Base-by-base conservation (phyloP, 2,329 filamentous ascomycete genomes). In the Pseudogymnoascus sp. region DNA sequence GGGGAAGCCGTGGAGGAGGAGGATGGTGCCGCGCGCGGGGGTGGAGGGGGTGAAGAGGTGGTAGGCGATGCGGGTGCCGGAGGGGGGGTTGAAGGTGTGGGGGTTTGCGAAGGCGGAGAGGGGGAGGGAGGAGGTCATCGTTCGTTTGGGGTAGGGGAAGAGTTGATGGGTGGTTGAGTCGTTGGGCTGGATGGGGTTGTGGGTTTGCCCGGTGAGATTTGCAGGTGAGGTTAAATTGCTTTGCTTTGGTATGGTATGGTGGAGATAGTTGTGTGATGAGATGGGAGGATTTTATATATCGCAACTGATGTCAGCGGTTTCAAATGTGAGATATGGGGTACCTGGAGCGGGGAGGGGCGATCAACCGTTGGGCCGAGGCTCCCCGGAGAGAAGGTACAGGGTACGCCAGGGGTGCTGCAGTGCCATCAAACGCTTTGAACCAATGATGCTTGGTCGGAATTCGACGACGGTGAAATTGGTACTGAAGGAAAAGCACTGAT, bases 1-100 rank as follows among this genome's bases (percentile, higher is more conserved):
- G 0, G 92, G 92, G 76, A 87, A 95, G 67, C 92, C 92, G 74
- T 77, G 74, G 62, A 74, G 68, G 10, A 77, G 74, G 63, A 85
- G 74, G 61, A 84, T 75, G 14, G 81, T 84, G 49, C 77, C 80
- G 62, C 75, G 68, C 35, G 76, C 76, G 43, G 74, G 71, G 49
- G 66, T 73, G 71, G 68, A 73, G 1, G 84, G 81, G 67, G 82
- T 78, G 45, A 79, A 80, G 31, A 85, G 73, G 63, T 86, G 78
- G 72, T 87, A 88, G 69, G 80, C 83, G 77, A 94, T 96, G 35
- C 79, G 90, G 69, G 83, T 81, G 67, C 87, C 88, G 19, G 39
- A 43, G 39, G 39, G 39, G 16, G 39, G 16, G 19, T 43, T 21
- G 19, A 43, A 43, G 39, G 39, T 43, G 39, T 43, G 39, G 3